Conservation (phyloP, 2,329 filamentous ascomycete species). For the Cordyceps tenuipes region DNA sequence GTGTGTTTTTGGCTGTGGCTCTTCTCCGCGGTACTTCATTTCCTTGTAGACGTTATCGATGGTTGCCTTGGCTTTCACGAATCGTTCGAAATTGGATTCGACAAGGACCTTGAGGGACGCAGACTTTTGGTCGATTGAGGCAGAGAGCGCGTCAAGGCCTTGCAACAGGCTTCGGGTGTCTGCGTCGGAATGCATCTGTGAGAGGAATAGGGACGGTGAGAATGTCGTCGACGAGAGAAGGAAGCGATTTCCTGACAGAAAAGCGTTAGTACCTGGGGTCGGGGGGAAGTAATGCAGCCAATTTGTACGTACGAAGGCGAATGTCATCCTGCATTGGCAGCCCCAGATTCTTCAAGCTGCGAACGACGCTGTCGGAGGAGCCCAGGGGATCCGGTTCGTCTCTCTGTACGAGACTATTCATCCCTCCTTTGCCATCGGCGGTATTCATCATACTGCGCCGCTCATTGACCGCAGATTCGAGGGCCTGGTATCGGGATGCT, state of each 20-base stretch:
- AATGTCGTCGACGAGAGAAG: constrained; percentile 93
- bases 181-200: constrained; percentile 79
- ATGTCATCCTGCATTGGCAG: constrained; percentile 78
- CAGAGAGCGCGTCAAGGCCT: constrained; percentile 77
- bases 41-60: constrained; percentile 99
- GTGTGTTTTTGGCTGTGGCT: constrained; percentile 42
- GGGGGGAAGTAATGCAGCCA: not conserved
- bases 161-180: constrained; percentile 73
- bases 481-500: constrained; percentile 74
- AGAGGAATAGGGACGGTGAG: constrained; percentile 83
- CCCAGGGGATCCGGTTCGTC: constrained; percentile 92
- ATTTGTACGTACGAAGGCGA: constrained; percentile 53
- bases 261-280: not conserved
- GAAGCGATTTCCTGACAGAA: constrained; percentile 68
- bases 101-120: constrained; percentile 93
- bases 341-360: constrained; percentile 66
- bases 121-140: constrained; percentile 95
- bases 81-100: constrained; percentile 96
- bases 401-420: constrained; percentile 73
- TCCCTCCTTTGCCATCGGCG: constrained; percentile 56
- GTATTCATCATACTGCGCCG: constrained; percentile 57
- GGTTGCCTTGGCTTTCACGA: constrained; percentile 92
- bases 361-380: constrained; percentile 77
- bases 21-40: constrained; percentile 70
- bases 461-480: constrained; percentile 67